A percentile compares a stretch with the other conserved stretches of the same genome.
These are phyloP conservation scores for Rhizoclosmatium globosum DNA, from an alignment of 192 early-diverging fungal genomes.

Conservation along the genomic window DNA sequence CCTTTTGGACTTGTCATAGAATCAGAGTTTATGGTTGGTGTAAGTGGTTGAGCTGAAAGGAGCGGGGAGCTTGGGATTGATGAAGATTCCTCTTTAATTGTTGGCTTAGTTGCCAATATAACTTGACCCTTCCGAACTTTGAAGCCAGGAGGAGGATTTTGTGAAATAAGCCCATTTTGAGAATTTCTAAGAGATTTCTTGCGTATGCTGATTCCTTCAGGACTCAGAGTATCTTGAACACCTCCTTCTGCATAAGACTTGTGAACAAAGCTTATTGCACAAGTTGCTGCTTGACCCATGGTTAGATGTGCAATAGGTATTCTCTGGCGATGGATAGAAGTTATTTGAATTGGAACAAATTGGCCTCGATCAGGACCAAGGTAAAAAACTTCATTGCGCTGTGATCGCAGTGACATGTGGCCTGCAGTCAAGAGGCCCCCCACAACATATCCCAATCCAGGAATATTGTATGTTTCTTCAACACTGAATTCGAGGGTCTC, in stretches of 20 bases:
- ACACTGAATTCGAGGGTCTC: constrained; percentile 71
- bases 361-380: constrained; percentile 75
- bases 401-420: constrained; percentile 31
- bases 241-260: constrained; percentile 18
- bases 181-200: not conserved
- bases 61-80: not conserved
- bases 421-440: constrained; percentile 55
- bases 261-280: constrained; percentile 65
- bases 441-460: constrained; percentile 60
- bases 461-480: constrained; percentile 80
- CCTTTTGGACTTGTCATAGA: not conserved
- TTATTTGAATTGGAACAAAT: constrained; percentile 74
- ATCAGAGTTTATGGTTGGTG: not conserved
- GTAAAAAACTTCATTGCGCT: constrained; percentile 41
- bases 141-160: constrained; percentile 31
- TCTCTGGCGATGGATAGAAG: constrained; percentile 84
- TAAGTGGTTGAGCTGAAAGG: not conserved
- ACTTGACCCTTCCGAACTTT: constrained; percentile 45
- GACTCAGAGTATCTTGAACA: not conserved
- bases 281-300: constrained; percentile 78
- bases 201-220: not conserved
- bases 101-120: constrained; percentile 15
- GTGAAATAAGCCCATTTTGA: not conserved
- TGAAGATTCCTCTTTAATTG: not conserved
- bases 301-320: constrained; percentile 73